These are phyloP conservation scores for Fusarium sp. DNA, from an alignment of 2,329 filamentous ascomycete species.

Conservation along the genomic window DNA sequence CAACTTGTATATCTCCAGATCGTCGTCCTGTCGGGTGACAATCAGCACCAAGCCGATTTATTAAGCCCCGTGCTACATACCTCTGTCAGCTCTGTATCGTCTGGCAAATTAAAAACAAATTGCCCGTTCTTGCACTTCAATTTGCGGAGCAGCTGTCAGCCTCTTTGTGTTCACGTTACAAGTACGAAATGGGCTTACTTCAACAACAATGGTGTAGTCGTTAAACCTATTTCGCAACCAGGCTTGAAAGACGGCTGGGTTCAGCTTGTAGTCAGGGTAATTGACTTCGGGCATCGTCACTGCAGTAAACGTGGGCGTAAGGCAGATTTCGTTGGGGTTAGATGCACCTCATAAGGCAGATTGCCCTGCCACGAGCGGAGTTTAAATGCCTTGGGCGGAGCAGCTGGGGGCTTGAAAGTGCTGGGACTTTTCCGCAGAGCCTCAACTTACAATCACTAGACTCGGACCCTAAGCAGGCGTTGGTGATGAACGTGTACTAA, in stretches of 20 bases:
- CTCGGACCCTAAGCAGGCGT: background rate
- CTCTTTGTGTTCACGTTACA: background rate
- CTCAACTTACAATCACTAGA: background rate
- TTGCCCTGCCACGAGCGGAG: background rate
- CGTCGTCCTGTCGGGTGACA: background rate
- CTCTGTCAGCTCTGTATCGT: background rate
- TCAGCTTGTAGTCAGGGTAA: background rate
- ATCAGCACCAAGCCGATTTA: background rate
- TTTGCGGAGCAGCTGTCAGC: background rate
- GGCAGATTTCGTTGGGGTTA: background rate
- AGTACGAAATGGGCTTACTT: background rate
- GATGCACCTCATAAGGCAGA: background rate
- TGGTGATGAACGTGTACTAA: background rate
- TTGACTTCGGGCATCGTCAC: background rate
- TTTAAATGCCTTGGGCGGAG: background rate
- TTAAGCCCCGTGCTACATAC: background rate
- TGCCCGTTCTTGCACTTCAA: background rate
- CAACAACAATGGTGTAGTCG: background rate
- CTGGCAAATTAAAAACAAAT: background rate
- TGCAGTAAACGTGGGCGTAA: background rate
- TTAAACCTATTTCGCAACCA: background rate
- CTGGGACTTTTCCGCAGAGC: background rate
- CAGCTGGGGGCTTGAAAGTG: background rate
- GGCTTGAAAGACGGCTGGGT: background rate
- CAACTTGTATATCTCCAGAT: background rate